Evolutionary conservation across 148 eudicot species (phyloP).

Genomic region (Cornus controversa): DNA sequence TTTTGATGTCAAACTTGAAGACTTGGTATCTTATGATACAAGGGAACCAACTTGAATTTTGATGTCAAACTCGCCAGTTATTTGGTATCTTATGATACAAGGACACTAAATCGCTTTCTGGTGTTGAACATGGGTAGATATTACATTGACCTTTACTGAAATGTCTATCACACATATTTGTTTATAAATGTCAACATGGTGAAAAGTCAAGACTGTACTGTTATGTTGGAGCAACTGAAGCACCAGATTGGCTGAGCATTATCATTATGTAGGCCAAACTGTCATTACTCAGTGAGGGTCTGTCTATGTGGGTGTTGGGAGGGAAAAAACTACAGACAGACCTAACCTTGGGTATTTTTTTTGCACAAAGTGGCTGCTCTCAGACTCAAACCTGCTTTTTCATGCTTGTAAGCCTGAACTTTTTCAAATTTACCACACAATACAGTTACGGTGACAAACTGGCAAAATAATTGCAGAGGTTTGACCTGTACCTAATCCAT

Average conservation of each 20-base stretch:
- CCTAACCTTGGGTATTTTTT: no score
- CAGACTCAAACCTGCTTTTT: no score
- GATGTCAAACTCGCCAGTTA: background rate
- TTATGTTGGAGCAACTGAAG: background rate
- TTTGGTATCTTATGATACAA: background rate
- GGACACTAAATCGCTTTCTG: background rate
- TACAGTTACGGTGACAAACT: background rate
- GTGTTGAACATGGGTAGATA: background rate
- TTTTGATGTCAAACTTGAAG: background rate
- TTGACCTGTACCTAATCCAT: background rate
- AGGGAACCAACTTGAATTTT: background rate
- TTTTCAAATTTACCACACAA: background rate
- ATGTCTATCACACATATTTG: background rate
- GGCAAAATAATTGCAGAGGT: background rate
- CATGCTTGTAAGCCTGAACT: no score
- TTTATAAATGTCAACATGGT: conserved; percentile 4
- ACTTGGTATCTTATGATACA: background rate
- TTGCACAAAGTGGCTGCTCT: no score
- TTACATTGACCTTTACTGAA: background rate
- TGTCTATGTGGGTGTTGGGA: no score
- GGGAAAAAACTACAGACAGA: no score
- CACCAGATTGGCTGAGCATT: background rate
- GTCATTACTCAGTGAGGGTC: no score
- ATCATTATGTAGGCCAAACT: background rate
- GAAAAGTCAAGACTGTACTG: background rate